Evolutionary conservation across 352 stramenopile genomes (phyloP).

Genomic region (Phytophthora pluvialis): DNA sequence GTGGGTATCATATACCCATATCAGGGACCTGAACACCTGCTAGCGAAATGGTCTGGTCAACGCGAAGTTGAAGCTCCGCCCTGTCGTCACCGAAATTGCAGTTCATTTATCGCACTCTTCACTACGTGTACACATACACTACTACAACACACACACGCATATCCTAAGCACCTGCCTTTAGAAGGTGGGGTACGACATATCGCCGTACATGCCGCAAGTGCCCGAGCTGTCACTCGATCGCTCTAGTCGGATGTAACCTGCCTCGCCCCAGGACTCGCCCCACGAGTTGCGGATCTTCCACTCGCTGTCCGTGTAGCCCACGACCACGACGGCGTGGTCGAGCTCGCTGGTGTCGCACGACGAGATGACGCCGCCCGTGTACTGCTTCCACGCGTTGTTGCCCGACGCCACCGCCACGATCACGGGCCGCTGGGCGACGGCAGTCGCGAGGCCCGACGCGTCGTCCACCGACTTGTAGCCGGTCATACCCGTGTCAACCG

Average conservation of each 20-base stretch:
- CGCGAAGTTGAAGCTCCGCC: conserved; percentile 10
- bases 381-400: conserved; percentile 97
- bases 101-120: conserved; percentile 1
- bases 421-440: conserved; percentile 83
- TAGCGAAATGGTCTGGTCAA: conserved; percentile 19
- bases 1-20: conserved; percentile 15
- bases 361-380: conserved; percentile 92
- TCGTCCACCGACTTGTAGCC: conserved; percentile 70
- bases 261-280: conserved; percentile 93
- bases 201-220: conserved; percentile 61
- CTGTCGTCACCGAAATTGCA: conserved; percentile 12
- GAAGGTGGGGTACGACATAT: conserved; percentile 64
- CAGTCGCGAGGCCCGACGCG: conserved; percentile 29
- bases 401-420: conserved; percentile 95
- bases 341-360: conserved; percentile 84
- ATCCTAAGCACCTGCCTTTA: conserved; percentile 16
- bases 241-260: conserved; percentile 94
- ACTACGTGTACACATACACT: conserved; percentile 1
- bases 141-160: conserved; percentile 16
- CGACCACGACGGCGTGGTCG: conserved; percentile 97
- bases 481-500: conserved; percentile 44
- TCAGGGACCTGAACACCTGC: conserved; percentile 10
- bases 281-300: conserved; percentile 99
- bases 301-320: conserved; percentile 93
- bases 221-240: conserved; percentile 73